phyloP scores from a whole-genome alignment of 768 basidiomycete species.

The Russula lepida region DNA sequence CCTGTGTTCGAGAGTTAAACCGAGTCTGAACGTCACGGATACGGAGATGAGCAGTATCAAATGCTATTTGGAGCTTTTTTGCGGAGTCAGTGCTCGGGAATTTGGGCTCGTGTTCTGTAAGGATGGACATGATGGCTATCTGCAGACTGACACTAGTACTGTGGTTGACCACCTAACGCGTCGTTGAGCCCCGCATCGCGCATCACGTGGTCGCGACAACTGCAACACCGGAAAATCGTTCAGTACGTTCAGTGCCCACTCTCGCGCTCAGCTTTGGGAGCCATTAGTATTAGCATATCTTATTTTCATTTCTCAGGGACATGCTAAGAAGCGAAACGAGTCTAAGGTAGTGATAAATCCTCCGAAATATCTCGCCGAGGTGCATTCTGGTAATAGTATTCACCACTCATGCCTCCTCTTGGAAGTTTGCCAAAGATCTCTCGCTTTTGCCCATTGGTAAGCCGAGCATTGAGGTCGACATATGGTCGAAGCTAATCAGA shows the following conservation, averaged over 20 bases:
- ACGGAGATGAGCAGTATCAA: conserved; percentile 15
- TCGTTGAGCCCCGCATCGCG: neutral
- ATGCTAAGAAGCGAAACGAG: neutral
- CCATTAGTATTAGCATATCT: neutral
- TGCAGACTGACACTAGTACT: no score
- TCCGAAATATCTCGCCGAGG: conserved; percentile 16
- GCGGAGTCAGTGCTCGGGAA: conserved; percentile 7
- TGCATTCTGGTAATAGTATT: conserved; percentile 27
- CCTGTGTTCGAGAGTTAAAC: conserved; percentile 14
- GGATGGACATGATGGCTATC: conserved; percentile 1
- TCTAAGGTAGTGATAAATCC: neutral
- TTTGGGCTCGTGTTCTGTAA: neutral
- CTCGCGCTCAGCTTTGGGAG: neutral
- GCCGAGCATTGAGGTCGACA: conserved; percentile 41
- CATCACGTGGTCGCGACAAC: conserved; percentile 8
- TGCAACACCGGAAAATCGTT: neutral
- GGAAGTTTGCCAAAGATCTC: conserved; percentile 31
- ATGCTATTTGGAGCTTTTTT: conserved; percentile 9
- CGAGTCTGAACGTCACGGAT: conserved; percentile 20
- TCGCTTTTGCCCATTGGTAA: conserved; percentile 25
- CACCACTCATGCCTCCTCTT: conserved; percentile 27
- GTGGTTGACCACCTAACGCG: neutral
- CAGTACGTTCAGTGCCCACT: neutral
- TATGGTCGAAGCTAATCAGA: conserved; percentile 57
- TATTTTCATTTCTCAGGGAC: neutral